phyloP scores from a whole-genome alignment of 2,329 filamentous ascomycete genomes.

The Neopestalotiopsis sp. region DNA sequence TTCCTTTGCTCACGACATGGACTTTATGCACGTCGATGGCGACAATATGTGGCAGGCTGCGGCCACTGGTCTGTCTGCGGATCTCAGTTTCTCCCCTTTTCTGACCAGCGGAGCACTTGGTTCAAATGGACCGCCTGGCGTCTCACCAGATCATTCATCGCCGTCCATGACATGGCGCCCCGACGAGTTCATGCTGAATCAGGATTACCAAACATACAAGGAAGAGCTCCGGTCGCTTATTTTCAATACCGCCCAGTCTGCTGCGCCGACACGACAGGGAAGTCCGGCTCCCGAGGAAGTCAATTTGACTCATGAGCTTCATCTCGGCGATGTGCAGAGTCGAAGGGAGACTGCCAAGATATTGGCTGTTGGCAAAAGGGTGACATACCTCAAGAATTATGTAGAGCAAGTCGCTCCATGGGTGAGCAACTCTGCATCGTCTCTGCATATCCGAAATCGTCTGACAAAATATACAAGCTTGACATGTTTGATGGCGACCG shows the following conservation, averaged over 20 bases:
- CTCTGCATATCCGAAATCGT: not conserved
- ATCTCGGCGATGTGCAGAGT: conserved; percentile 15
- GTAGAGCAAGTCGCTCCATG: conserved; percentile 59
- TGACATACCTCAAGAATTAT: conserved; percentile 54
- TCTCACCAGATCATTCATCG: conserved; percentile 11
- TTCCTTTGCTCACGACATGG: not conserved
- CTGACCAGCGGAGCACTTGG: conserved; percentile 1
- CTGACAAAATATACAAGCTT: conserved; percentile 38
- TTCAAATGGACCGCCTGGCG: conserved; percentile 4
- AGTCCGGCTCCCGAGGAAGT: conserved; percentile 29
- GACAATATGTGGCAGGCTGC: not conserved
- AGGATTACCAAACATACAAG: conserved; percentile 50
- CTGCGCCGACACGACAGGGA: conserved; percentile 45
- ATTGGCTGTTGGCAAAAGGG: conserved; percentile 38
- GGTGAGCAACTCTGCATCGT: conserved; percentile 36
- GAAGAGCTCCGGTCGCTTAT: conserved; percentile 53
- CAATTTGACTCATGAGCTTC: conserved; percentile 17
- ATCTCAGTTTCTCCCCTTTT: conserved; percentile 8
- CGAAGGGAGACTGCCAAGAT: conserved; percentile 28
- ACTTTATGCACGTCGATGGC: conserved; percentile 12
- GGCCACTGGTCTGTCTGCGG: conserved; percentile 2
- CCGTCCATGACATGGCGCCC: conserved; percentile 23
- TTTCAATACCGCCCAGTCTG: conserved; percentile 51
- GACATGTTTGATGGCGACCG: conserved; percentile 63
- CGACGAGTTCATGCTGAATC: conserved; percentile 44